Percentiles rank a stretch among this genome's conserved stretches.
phyloP scores from a whole-genome alignment of 176 grass and related monocot species.

The Aegilops sharonensis region DNA sequence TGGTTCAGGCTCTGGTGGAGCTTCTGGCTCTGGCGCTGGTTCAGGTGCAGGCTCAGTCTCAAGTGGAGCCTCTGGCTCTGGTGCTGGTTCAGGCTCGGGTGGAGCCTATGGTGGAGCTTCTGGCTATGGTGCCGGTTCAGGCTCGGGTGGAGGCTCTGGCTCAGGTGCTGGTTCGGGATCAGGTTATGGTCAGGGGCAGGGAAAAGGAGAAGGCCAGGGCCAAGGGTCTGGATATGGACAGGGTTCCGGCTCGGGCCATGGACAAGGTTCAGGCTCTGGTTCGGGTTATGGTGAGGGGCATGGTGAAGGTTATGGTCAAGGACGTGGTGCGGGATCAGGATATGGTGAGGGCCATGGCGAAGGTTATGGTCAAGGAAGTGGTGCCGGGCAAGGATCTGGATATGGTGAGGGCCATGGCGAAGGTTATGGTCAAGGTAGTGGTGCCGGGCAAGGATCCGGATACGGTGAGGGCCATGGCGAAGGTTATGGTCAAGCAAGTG shows the following conservation, averaged over 20 bases:
- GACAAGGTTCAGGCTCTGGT: constrained; percentile 18
- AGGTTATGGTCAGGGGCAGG: constrained; percentile 29
- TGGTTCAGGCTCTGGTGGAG: not conserved
- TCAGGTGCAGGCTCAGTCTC: not conserved
- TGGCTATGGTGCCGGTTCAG: not conserved
- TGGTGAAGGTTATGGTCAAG: constrained; percentile 30
- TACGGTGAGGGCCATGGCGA: constrained; percentile 11
- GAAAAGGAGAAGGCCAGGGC: not conserved
- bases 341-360: constrained; percentile 23
- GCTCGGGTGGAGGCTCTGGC: not conserved
- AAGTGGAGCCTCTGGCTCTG: not conserved
- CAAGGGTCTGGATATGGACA: constrained; percentile 16
- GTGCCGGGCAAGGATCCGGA: not conserved
- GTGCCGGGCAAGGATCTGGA: not conserved
- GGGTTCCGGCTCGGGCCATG: constrained; percentile 31
- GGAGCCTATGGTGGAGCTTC: not conserved
- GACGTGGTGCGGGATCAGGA: not conserved
- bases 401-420: constrained; percentile 23
- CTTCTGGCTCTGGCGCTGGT: not conserved
- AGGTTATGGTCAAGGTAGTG: constrained; percentile 21
- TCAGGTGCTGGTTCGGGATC: not conserved
- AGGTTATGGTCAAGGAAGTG: constrained; percentile 20
- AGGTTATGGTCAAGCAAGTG: constrained; percentile 5
- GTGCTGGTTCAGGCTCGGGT: not conserved
- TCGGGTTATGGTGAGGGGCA: constrained; percentile 23